A percentile compares a stretch with the other conserved stretches of the same genome.
phyloP scores from a whole-genome alignment of 768 basidiomycete species.

The Lyophyllum semitale region DNA sequence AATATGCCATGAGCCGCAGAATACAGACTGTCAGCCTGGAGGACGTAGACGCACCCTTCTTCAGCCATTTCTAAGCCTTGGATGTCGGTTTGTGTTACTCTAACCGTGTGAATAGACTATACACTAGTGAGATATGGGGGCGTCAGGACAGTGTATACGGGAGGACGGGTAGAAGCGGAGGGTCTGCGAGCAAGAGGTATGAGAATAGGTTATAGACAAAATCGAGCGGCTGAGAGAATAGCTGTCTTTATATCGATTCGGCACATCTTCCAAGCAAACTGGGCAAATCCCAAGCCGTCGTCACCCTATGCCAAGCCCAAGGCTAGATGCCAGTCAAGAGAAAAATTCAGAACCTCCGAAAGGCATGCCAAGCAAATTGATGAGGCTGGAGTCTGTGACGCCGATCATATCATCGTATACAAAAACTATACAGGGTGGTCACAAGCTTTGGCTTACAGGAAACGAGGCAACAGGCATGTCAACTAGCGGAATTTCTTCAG shows the following conservation, averaged over 20 bases:
- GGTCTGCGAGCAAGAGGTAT: background rate
- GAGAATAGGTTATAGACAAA: background rate
- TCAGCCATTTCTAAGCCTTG: background rate
- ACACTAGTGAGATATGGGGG: background rate
- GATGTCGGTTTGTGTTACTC: background rate
- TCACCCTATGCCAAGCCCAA: conserved; percentile 13
- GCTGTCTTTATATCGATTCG: conserved; percentile 17
- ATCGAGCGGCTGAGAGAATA: background rate
- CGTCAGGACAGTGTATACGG: background rate
- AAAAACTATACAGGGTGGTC: background rate
- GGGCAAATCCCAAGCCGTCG: conserved; percentile 9
- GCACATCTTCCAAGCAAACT: conserved; percentile 20
- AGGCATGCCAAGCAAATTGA: conserved; percentile 16
- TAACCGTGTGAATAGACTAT: background rate
- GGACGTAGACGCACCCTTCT: background rate
- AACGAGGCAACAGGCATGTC: background rate
- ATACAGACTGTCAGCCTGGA: background rate
- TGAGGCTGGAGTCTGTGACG: background rate
- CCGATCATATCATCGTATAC: background rate
- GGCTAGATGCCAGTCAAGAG: conserved; percentile 1
- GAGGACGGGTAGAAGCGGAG: background rate
- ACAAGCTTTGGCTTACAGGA: background rate
- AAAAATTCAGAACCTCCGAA: conserved; percentile 1
- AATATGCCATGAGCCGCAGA: background rate
- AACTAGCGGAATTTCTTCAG: background rate